Conservation (phyloP, 1,139 yeast genomes). For the Debaryomyces udenii region DNA sequence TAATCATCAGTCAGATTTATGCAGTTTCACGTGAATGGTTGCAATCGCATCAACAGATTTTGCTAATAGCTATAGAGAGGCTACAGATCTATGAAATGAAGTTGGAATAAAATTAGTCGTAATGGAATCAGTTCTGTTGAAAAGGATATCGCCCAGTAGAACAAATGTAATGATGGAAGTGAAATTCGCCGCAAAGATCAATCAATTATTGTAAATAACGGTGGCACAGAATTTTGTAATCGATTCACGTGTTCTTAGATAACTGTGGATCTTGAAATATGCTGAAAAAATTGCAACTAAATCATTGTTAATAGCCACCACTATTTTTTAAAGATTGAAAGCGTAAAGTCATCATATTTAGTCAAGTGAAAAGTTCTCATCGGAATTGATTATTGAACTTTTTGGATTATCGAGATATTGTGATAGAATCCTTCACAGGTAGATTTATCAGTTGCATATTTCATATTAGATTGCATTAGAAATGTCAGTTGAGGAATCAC, state of each 20-base stretch:
- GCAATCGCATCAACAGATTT: slow-evolving; percentile 9
- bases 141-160: no score
- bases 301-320: slow-evolving; percentile 1
- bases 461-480: neutral
- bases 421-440: neutral
- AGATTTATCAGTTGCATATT: neutral
- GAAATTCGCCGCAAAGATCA: no score
- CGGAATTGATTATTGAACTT: no score
- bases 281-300: slow-evolving; percentile 8
- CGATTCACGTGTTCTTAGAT: slow-evolving; percentile 21
- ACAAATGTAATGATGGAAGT: no score
- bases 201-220: no score
- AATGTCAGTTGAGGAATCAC: slow-evolving; percentile 17
- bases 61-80: neutral
- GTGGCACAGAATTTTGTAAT: slow-evolving; percentile 1
- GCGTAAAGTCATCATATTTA: no score
- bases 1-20: slow-evolving; percentile 1
- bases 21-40: slow-evolving; percentile 9
- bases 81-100: no score
- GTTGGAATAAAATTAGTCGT: no score
- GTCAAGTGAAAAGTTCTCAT: no score
- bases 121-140: no score
- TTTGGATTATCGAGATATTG: neutral
- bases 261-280: slow-evolving; percentile 25
- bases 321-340: neutral